A percentile compares a stretch with the other conserved stretches of the same genome.
phyloP scores from a whole-genome alignment of 371 early-diverging fungal genomes.

The Syncephalis plumigaleata region DNA sequence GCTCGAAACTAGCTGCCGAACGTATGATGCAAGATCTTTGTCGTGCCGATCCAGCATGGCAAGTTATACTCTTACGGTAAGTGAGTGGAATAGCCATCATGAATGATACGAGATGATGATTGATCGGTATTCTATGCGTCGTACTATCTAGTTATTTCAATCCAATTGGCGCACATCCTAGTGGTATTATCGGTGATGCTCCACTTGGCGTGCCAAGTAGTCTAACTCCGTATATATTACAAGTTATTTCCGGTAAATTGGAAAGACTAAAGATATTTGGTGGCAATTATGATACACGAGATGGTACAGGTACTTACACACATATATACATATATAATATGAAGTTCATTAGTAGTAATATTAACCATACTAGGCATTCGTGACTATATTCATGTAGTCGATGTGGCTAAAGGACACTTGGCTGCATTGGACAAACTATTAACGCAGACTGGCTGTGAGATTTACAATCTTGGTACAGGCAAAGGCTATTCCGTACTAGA shows the following conservation, averaged over 20 bases:
- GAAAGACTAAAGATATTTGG: constrained; percentile 64
- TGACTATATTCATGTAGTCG: constrained; percentile 86
- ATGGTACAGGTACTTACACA: constrained; percentile 44
- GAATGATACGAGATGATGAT: too few relatives aligned
- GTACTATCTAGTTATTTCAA: constrained; percentile 50
- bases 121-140: too few relatives aligned
- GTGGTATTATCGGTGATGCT: constrained; percentile 77
- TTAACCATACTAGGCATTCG: constrained; percentile 36
- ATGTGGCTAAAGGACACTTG: constrained; percentile 74
- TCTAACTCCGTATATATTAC: constrained; percentile 75
- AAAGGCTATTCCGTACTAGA: constrained; percentile 72
- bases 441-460: constrained; percentile 28
- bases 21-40: constrained; percentile 52
- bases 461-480: constrained; percentile 82
- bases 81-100: too few relatives aligned
- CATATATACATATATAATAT: neutral
- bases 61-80: constrained; percentile 39
- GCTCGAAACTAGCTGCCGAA: constrained; percentile 70
- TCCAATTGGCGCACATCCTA: constrained; percentile 75
- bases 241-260: constrained; percentile 58
- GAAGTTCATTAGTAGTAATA: neutral
- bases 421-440: constrained; percentile 53
- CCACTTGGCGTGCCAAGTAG: constrained; percentile 75
- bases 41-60: constrained; percentile 33
- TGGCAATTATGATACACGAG: constrained; percentile 62